phyloP scores from a whole-genome alignment of 2,329 filamentous ascomycete genomes.

The Nannizziopsis arthrosporioides region DNA sequence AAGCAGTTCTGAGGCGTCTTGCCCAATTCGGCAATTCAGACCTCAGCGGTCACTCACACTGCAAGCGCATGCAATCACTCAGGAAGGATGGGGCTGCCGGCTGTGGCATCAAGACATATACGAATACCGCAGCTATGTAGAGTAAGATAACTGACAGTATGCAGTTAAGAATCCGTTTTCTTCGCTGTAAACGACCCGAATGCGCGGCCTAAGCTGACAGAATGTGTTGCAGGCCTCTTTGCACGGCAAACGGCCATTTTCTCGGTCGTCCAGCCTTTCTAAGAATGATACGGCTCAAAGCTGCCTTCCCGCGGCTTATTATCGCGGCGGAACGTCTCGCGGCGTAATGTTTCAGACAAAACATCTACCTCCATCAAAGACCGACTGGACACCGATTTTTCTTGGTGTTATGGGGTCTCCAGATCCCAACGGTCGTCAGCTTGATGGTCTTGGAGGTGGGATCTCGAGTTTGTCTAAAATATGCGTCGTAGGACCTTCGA shows the following conservation, averaged over 20 bases:
- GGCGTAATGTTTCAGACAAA: slow-evolving; percentile 48
- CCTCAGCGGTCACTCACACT: too few relatives aligned
- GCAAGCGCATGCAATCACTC: too few relatives aligned
- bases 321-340: slow-evolving; percentile 58
- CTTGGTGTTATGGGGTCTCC: slow-evolving; percentile 51
- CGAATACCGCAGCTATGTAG: neutral
- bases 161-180: neutral
- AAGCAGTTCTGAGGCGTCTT: too few relatives aligned
- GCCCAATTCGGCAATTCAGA: too few relatives aligned
- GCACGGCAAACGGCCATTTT: neutral
- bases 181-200: neutral
- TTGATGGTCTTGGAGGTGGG: slow-evolving; percentile 60
- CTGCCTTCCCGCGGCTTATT: slow-evolving; percentile 45
- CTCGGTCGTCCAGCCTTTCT: neutral
- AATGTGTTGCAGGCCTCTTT: neutral
- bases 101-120: neutral
- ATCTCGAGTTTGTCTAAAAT: slow-evolving; percentile 60
- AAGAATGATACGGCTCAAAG: slow-evolving; percentile 19
- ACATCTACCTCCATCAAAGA: slow-evolving; percentile 40
- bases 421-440: slow-evolving; percentile 56
- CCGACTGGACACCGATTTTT: slow-evolving; percentile 45
- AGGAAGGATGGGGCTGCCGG: neutral
- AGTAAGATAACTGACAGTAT: slow-evolving; percentile 1
- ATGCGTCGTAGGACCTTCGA: slow-evolving; percentile 49
- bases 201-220: neutral